phyloP scores from a whole-genome alignment of 148 eudicot species.

The Rhododendron williamsianum region DNA sequence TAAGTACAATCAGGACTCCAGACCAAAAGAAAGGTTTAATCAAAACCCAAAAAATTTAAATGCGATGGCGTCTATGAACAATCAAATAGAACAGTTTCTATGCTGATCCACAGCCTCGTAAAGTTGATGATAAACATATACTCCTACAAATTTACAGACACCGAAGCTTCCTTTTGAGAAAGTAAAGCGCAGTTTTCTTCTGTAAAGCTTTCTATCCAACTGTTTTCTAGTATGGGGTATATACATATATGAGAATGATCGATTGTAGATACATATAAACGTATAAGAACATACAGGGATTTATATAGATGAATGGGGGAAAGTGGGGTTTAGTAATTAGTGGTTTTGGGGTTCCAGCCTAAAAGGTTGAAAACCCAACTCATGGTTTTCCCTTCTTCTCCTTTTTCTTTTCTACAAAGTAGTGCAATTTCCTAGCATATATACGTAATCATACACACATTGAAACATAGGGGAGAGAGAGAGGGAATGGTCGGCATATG shows the following conservation, averaged over 20 bases:
- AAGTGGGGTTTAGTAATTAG: not conserved
- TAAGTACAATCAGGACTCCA: not conserved
- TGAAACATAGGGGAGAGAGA: too few relatives aligned
- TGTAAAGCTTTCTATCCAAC: not conserved
- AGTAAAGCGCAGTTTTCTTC: not conserved
- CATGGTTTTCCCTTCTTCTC: not conserved
- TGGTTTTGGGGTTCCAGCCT: slow-evolving; percentile 25
- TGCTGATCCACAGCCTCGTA: not conserved
- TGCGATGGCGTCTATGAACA: not conserved
- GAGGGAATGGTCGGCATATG: too few relatives aligned
- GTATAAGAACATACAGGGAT: not conserved
- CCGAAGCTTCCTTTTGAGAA: not conserved
- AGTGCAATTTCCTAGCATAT: not conserved
- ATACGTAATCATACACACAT: too few relatives aligned
- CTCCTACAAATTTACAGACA: too few relatives aligned
- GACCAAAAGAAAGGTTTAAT: not conserved
- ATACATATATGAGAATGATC: not conserved
- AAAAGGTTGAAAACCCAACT: slow-evolving; percentile 19
- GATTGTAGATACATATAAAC: not conserved
- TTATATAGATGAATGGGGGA: not conserved
- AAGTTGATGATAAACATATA: not conserved
- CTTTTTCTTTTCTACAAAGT: not conserved
- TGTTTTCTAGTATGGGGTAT: not conserved
- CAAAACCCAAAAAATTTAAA: not conserved
- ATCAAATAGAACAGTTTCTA: not conserved